These are phyloP conservation scores for Citrus sinensis DNA, from an alignment of 345 rosid genomes.

Conservation along the genomic window DVS_A1.0 CM039169.1:3832001-3832500, in stretches of 20 bases:
- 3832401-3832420: background rate
- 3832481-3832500: background rate
- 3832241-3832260: too few relatives aligned
- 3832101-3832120: background rate
- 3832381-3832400: background rate
- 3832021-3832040: background rate
- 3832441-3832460: background rate
- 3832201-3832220: background rate
- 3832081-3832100: background rate
- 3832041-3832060: background rate
- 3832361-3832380: background rate
- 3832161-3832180: background rate
- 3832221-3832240: background rate
- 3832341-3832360: background rate
- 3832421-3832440: background rate
- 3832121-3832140: background rate
- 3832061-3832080: background rate
- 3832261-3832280: background rate
- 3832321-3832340: background rate
- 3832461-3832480: background rate
- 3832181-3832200: background rate
- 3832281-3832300: background rate
- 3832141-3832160: background rate
- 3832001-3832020: slow-evolving; percentile 44
- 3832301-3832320: background rate